Conservation (phyloP, 768 basidiomycete genomes). For the Russula compacta region DNA sequence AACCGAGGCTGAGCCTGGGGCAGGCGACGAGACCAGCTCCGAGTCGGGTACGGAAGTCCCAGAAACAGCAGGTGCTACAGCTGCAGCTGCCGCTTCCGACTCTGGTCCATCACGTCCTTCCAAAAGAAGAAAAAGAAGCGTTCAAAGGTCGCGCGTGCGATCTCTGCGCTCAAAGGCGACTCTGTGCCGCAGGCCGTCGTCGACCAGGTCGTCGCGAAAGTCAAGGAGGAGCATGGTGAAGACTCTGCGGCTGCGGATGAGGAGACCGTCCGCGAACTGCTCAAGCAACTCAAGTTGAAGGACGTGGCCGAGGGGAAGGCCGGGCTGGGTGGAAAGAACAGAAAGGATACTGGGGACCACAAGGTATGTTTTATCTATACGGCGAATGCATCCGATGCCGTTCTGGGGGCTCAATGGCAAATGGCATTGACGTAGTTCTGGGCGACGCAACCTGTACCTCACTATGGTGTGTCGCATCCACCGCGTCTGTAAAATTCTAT, state of each 20-base stretch:
- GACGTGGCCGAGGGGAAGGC: constrained; percentile 78
- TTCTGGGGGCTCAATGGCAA: neutral
- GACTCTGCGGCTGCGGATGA: constrained; percentile 37
- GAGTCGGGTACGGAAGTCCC: constrained; percentile 3
- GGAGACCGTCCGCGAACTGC: constrained; percentile 55
- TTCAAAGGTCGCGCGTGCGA: constrained; percentile 50
- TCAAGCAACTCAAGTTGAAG: constrained; percentile 76
- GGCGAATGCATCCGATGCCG: neutral
- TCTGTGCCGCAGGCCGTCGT: constrained; percentile 58
- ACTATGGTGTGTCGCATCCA: constrained; percentile 42
- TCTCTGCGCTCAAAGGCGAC: constrained; percentile 43
- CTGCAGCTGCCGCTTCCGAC: constrained; percentile 12
- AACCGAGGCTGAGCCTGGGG: neutral
- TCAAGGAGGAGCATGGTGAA: constrained; percentile 31
- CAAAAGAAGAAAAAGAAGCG: constrained; percentile 90
- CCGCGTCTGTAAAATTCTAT: neutral
- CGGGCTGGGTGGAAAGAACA: constrained; percentile 64
- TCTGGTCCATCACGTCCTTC: constrained; percentile 32
- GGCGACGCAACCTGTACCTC: constrained; percentile 96
- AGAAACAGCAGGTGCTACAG: neutral
- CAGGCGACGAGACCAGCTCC: constrained; percentile 1
- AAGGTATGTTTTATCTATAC: constrained; percentile 69
- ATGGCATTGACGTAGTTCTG: constrained; percentile 59
- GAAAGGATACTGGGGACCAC: constrained; percentile 79
- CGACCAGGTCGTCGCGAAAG: constrained; percentile 53